Conservation (phyloP, 1,284 basidiomycete species). For the Ceratobasidium sp. region DNA sequence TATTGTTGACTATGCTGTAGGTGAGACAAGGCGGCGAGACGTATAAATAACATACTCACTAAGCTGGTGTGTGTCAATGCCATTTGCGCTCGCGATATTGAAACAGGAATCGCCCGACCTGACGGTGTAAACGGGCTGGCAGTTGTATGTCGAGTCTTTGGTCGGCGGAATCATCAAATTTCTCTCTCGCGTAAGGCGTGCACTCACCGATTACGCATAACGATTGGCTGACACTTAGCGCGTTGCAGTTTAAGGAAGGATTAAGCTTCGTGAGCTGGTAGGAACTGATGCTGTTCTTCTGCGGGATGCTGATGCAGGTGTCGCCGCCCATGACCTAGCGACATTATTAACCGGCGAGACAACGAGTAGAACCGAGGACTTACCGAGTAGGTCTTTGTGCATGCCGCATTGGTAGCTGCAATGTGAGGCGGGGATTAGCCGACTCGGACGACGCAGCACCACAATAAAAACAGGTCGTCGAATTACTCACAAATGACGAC, state of each 20-base stretch:
- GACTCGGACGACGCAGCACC: too few relatives aligned
- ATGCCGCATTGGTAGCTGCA: slow-evolving; percentile 1
- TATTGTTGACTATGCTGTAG: background rate
- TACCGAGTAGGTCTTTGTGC: slow-evolving; percentile 4
- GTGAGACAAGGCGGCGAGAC: background rate
- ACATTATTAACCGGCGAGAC: background rate
- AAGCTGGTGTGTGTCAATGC: background rate
- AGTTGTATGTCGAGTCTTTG: too few relatives aligned
- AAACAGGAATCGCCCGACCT: too few relatives aligned
- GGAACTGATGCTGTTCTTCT: background rate
- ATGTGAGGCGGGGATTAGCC: too few relatives aligned
- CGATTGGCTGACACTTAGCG: background rate
- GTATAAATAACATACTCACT: background rate
- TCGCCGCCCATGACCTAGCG: too few relatives aligned
- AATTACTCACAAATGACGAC: background rate
- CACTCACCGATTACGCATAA: background rate
- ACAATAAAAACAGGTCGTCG: background rate
- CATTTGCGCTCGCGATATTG: too few relatives aligned
- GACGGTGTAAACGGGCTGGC: too few relatives aligned
- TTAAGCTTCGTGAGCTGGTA: slow-evolving; percentile 16
- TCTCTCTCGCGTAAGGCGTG: too few relatives aligned
- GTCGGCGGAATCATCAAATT: too few relatives aligned
- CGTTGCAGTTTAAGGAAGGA: slow-evolving; percentile 12
- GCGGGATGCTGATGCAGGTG: background rate
- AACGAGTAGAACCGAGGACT: background rate